Evolutionary conservation across 768 basidiomycete species (phyloP), one percentile per base, ranked within the genome.

Genomic region (Pseudohyphozyma bogoriensis): DNA sequence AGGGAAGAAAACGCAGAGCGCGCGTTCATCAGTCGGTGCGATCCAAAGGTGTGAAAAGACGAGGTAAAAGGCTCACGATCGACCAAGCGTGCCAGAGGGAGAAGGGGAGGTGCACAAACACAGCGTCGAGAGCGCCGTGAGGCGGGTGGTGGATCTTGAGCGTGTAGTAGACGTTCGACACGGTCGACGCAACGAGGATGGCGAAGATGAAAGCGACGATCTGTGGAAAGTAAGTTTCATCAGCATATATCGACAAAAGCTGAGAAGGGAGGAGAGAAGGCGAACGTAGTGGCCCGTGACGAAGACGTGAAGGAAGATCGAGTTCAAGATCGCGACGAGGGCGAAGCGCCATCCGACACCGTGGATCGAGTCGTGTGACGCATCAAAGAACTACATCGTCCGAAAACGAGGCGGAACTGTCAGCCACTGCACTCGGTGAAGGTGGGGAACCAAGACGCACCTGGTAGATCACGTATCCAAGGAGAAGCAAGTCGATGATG

Each of bases 31-130:
- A n/a, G n/a, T n/a, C n/a, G n/a, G n/a, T n/a, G n/a, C n/a, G n/a
- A n/a, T n/a, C n/a, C n/a, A n/a, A n/a, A n/a, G n/a, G n/a, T n/a
- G n/a, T n/a, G n/a, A n/a, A n/a, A n/a, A n/a, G n/a, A n/a, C n/a
- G n/a, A n/a, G n/a, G n/a, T n/a, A n/a, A n/a, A n/a, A n/a, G 33
- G 32, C 32, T 51, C 10, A 51, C 50, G 31, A 51, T 13, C 1
- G 50, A 33, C 50, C 50, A 51, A 12, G 90, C 92, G 70, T 95
- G 90, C 76, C 86, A 95, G 51, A 96, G 83, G 3, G 87, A 91
- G 81, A 97, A 96, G 3, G 95, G 95, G 22, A 95, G 83, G 74
- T 96, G 91, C 46, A 96, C 80, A 63, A 93, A 91, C 64, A 92
- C 66, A 54, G 62, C 31, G 45, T 65, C 67, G 26, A 78, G 78